Evolutionary conservation across 192 early-diverging fungal genomes (phyloP).

Genomic region (Chytriomyces hyalinus): DNA sequence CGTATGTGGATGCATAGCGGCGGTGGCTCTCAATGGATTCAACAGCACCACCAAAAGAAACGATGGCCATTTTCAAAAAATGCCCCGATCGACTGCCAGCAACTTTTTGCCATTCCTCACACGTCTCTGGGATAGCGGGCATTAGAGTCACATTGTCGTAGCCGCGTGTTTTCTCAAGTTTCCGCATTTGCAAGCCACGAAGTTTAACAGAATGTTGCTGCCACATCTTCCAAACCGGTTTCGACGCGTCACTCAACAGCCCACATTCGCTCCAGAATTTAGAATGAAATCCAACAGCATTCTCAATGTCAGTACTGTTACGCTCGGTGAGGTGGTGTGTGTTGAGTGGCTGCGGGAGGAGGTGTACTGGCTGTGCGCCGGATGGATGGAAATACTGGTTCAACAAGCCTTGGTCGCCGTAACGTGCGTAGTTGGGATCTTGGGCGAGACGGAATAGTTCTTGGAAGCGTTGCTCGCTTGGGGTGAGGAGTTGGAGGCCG

Average conservation of each 20-base stretch:
- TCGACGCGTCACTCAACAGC: constrained; percentile 3
- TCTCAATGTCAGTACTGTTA: neutral
- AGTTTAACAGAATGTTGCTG: neutral
- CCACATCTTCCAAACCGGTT: neutral
- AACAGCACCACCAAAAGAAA: neutral
- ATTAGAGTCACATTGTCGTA: neutral
- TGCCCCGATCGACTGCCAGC: neutral
- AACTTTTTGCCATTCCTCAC: neutral
- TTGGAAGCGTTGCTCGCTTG: constrained; percentile 6
- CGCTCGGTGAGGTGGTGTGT: constrained; percentile 18
- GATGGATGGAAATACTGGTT: constrained; percentile 7
- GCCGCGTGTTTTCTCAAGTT: neutral
- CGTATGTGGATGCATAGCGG: neutral
- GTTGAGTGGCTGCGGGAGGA: constrained; percentile 13
- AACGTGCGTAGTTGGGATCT: neutral
- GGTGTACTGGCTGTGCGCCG: neutral
- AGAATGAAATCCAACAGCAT: constrained; percentile 6
- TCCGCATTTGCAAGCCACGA: constrained; percentile 5
- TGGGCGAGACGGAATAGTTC: neutral
- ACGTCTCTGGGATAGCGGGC: constrained; percentile 1
- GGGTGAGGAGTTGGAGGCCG: constrained; percentile 17
- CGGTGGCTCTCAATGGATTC: neutral
- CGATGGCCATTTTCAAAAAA: constrained; percentile 10
- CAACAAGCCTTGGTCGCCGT: constrained; percentile 23
- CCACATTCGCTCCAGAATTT: constrained; percentile 28